A percentile compares a stretch with the other conserved stretches of the same genome.
Conservation (phyloP, 495 filamentous ascomycete genomes). For the Penicillium mononematosum region DNA sequence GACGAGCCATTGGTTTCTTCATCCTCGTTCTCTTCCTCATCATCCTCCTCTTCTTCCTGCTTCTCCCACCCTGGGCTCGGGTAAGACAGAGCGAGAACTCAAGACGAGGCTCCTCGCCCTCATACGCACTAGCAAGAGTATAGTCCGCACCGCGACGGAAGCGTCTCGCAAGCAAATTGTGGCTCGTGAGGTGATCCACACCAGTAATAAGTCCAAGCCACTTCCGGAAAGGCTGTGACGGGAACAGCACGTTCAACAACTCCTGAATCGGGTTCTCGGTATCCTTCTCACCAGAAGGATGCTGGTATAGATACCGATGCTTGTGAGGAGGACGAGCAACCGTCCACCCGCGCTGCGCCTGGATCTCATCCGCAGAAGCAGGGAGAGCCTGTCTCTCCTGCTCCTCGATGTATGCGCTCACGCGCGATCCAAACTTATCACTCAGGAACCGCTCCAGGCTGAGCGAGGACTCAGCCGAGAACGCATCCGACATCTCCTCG, state of each 20-base stretch:
- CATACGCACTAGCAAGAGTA: slow-evolving; percentile 82
- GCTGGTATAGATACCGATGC: slow-evolving; percentile 84
- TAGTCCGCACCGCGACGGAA: slow-evolving; percentile 90
- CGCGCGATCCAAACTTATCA: slow-evolving; percentile 65
- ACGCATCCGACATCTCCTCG: slow-evolving; percentile 73
- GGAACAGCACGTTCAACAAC: slow-evolving; percentile 73
- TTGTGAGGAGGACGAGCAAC: slow-evolving; percentile 91
- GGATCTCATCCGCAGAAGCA: slow-evolving; percentile 53
- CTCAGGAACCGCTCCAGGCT: slow-evolving; percentile 74
- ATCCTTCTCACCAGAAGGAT: slow-evolving; percentile 38
- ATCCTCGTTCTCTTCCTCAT: slow-evolving; percentile 48
- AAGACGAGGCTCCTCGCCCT: slow-evolving; percentile 72
- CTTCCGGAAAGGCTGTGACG: slow-evolving; percentile 82
- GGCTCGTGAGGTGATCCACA: slow-evolving; percentile 57
- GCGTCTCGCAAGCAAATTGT: slow-evolving; percentile 70
- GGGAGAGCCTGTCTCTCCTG: slow-evolving; percentile 55
- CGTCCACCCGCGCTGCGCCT: slow-evolving; percentile 60
- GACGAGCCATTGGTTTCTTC: slow-evolving; percentile 20
- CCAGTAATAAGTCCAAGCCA: slow-evolving; percentile 84
- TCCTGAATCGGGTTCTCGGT: slow-evolving; percentile 64
- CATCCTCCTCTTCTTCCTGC: slow-evolving; percentile 57
- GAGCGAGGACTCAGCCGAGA: slow-evolving; percentile 78
- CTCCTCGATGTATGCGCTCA: slow-evolving; percentile 66
- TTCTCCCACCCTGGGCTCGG: slow-evolving; percentile 77
- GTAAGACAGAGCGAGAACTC: slow-evolving; percentile 85